Base-by-base conservation (phyloP, 1,139 yeast species). In the Suhomyces yuchorum region DNA sequence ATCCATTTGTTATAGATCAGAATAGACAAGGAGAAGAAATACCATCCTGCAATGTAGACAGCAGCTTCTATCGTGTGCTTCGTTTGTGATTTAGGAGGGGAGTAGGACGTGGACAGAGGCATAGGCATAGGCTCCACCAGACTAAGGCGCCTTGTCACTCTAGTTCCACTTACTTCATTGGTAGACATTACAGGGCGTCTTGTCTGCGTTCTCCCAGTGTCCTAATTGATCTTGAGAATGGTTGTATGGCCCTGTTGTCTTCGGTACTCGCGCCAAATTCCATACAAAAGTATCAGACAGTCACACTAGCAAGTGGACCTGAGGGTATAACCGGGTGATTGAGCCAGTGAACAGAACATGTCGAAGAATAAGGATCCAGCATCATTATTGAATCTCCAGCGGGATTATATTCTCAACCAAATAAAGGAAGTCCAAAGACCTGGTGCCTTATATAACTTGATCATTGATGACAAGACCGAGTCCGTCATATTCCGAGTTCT, bases 1-100 rank as follows among this genome's bases (percentile, higher is more conserved):
- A 93, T 92, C 97, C 97, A 92, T 67, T 92, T 93, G 73, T 93
- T 93, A 71, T 93, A 93, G 32, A 92, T 75, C n/a, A 96, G 87
- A 26, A 92, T 81, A 12, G 89, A 68, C 51, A 90, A 76, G 12
- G 96, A 86, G 53, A 83, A 83, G 15, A 74, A 50, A 58, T 82
- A 82, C 88, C 74, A 71, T 58, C 80, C 80, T 11, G 61, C 50
- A 30, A 75, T 75, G 57, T 72, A 75, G 26, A 50, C 36, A n/a
- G 46, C 49, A 8, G 60, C 50, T 33, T 52, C 53, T 22, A 49
- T 15, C 20, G 44, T 47, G n/a, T 33, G 32, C 3, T 30, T 30
- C 2, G 42, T 8, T 39, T 20, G 44, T 44, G 30, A 37, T 32
- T 17, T 17, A 15, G 37, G 7, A 22, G 34, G n/a, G 33, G 24